phyloP scores from a whole-genome alignment of 2,329 filamentous ascomycete species.

The Tolypocladium pustulatum region DNA sequence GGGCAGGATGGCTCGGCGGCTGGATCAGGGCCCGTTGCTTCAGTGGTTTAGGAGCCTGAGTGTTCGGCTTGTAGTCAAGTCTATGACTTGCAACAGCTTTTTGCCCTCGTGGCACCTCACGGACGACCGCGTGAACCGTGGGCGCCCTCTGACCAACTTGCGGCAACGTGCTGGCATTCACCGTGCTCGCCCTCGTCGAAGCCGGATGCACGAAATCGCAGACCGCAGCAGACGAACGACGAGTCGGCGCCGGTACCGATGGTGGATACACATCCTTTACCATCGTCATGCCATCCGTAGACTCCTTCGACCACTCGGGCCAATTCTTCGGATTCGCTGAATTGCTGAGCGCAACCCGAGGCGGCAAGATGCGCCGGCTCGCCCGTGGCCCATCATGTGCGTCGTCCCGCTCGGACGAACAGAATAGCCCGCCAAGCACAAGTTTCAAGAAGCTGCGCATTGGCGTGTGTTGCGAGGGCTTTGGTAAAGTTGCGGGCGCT shows the following conservation, averaged over 20 bases:
- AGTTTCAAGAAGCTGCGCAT: neutral
- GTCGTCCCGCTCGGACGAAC: neutral
- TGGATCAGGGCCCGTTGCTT: neutral
- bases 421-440: neutral
- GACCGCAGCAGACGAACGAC: neutral
- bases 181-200: neutral
- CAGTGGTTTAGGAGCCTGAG: neutral
- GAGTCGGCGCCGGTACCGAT: neutral
- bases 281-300: neutral
- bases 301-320: neutral
- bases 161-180: neutral
- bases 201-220: neutral
- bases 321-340: neutral
- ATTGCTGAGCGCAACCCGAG: neutral
- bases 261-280: too few relatives aligned
- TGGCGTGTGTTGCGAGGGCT: neutral
- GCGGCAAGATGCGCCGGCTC: neutral
- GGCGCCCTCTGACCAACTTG: neutral
- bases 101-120: neutral
- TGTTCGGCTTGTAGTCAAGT: neutral
- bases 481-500: neutral
- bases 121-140: neutral
- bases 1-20: neutral
- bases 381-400: neutral
- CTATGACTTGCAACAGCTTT: neutral